These are phyloP conservation scores for Pyricularia pennisetigena DNA, from an alignment of 2,329 filamentous ascomycete genomes.

Conservation along the genomic window DNA sequence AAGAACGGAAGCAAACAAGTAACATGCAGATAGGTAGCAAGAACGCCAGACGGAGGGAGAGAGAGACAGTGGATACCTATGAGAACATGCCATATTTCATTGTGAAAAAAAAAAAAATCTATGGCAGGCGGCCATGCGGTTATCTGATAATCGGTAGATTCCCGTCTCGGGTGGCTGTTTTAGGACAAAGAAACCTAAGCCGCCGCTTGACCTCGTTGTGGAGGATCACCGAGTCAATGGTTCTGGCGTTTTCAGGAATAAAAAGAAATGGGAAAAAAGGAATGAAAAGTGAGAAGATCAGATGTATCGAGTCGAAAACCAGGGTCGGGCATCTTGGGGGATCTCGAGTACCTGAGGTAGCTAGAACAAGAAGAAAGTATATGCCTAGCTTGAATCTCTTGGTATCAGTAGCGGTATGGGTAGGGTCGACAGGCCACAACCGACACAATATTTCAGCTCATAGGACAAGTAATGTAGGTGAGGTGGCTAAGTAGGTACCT, in stretches of 20 bases:
- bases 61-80: not conserved
- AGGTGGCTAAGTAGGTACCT: not conserved
- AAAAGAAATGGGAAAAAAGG: not conserved
- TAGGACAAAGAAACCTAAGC: not conserved
- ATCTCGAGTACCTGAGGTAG: not conserved
- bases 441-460: not conserved
- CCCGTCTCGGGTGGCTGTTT: not conserved
- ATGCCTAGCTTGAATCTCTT: no score
- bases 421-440: not conserved
- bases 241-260: not conserved
- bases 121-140: not conserved
- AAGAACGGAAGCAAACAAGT: not conserved
- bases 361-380: no score
- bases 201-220: not conserved
- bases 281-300: not conserved
- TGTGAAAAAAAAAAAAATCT: no score
- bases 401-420: no score
- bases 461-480: not conserved
- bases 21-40: not conserved
- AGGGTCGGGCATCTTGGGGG: not conserved
- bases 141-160: not conserved
- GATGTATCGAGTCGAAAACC: not conserved
- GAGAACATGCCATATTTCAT: not conserved
- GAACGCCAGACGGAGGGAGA: not conserved
- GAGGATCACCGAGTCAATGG: not conserved